Base-by-base conservation (phyloP, 1,139 yeast species). In the Oligophagozyma castellii region DNA sequence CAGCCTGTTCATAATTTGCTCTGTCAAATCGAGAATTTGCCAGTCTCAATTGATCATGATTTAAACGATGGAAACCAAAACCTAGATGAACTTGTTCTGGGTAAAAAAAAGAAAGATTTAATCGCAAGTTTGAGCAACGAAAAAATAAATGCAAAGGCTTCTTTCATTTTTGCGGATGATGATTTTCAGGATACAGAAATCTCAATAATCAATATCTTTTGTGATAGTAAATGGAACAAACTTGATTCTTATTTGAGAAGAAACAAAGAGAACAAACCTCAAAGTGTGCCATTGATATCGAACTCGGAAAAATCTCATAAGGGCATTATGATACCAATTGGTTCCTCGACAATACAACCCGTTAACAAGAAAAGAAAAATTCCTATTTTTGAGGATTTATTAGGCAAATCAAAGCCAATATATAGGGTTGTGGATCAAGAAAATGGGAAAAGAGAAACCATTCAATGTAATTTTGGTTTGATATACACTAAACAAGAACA, bases 371-470 rank as follows among this genome's bases (percentile, higher is more conserved):
- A 52, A 15, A 62, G 56, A 31, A 63, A 56, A 32, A 44, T 62
- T 14, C 40, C 59, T 4, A 69, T 70, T 2, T 70, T 59, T 39
- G 48, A 61, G 27, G 71, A 65, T 36, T 45, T 54, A 14, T 29
- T 50, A 13, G 52, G 53, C 8, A 39, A 42, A 14, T 31, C 42
- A 18, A 58, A 57, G 4, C 51, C 57, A 2, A 55, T 57, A 2
- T 61, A 51, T 40, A 67, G 77, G 26, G 49, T 69, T 1, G 57
- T 75, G n/a, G 57, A 59, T 23, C 57, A 55, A 14, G 65, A 70
- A 1, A 83, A 80, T 0, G 76, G 75, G 42, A 65, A 68, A 34
- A 58, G 71, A 0, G 94, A 83, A 46, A 65, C 61, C 29, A 66
- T 79, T 10, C 69, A 71, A 35, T 58, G 78, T 29, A 77, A 78